Evolutionary conservation across 441 rosid species (phyloP).

Genomic region (Mallotus japonicus): DNA sequence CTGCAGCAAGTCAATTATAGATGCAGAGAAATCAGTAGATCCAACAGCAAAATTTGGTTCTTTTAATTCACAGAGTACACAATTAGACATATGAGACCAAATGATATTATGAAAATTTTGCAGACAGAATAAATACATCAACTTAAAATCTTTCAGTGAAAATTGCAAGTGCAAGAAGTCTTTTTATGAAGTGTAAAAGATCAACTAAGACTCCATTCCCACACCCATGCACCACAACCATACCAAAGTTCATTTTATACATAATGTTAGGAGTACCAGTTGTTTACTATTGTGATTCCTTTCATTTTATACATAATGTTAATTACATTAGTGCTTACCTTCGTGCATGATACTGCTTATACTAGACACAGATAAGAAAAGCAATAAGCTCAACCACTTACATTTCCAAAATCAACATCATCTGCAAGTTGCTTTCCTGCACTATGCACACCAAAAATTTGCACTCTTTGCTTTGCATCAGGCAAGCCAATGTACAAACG

Average conservation of each 20-base stretch:
- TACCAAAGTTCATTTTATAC: not conserved
- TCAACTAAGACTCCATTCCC: not conserved
- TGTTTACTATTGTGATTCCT: not conserved
- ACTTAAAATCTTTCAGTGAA: not conserved
- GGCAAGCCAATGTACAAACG: conserved; percentile 95
- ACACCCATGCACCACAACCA: too few relatives aligned
- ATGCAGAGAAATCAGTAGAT: not conserved
- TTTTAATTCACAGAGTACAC: not conserved
- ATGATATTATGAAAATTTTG: not conserved
- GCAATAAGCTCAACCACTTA: conserved; percentile 23
- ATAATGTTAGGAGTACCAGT: not conserved
- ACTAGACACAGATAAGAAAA: not conserved
- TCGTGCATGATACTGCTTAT: not conserved
- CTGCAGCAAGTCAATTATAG: conserved; percentile 36
- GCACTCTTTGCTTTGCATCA: conserved; percentile 85
- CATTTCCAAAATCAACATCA: conserved; percentile 85
- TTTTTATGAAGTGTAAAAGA: not conserved
- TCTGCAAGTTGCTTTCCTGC: conserved; percentile 77
- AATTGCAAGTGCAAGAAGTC: not conserved
- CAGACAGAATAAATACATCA: not conserved
- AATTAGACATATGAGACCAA: conserved; percentile 2
- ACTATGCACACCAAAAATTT: conserved; percentile 90
- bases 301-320: not conserved
- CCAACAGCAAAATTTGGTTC: not conserved
- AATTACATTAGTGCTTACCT: not conserved